phyloP scores from a whole-genome alignment of 768 basidiomycete genomes.

The Kwoniella dejecticola region DNA sequence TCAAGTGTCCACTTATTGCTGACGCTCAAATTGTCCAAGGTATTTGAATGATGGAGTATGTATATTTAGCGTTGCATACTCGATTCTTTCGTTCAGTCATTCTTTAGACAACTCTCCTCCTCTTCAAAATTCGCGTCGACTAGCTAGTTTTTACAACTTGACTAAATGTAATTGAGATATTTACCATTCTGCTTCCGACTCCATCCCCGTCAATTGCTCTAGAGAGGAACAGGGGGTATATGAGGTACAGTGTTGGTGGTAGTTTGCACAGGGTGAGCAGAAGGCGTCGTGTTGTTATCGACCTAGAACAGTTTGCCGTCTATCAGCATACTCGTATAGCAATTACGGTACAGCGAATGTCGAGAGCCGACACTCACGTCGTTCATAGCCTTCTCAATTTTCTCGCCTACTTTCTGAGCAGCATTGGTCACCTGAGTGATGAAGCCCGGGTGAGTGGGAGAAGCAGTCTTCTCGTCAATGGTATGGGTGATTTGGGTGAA shows the following conservation, averaged over 20 bases:
- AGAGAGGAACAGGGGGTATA: constrained; percentile 4
- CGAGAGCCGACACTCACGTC: constrained; percentile 27
- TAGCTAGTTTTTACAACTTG: background rate
- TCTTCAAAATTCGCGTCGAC: background rate
- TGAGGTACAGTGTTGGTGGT: constrained; percentile 52
- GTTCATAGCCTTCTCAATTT: constrained; percentile 43
- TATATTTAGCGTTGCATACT: too few relatives aligned
- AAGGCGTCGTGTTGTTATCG: background rate
- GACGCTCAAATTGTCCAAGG: too few relatives aligned
- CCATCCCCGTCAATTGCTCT: background rate
- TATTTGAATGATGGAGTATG: too few relatives aligned
- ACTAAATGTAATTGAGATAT: background rate
- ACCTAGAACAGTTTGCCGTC: too few relatives aligned
- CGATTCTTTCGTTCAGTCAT: background rate
- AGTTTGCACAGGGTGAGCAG: constrained; percentile 34
- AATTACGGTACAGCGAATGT: background rate
- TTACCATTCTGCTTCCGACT: background rate
- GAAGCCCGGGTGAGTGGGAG: constrained; percentile 47
- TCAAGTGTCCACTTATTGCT: too few relatives aligned
- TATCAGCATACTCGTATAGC: too few relatives aligned
- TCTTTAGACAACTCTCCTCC: constrained; percentile 5
- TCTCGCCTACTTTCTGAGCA: constrained; percentile 39
- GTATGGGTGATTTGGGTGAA: constrained; percentile 42
- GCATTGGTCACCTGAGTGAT: constrained; percentile 45
- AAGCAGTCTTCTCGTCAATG: constrained; percentile 52